Base-by-base conservation (phyloP, 192 early-diverging fungal species). In the Jimgerdemannia flammicorona region DNA sequence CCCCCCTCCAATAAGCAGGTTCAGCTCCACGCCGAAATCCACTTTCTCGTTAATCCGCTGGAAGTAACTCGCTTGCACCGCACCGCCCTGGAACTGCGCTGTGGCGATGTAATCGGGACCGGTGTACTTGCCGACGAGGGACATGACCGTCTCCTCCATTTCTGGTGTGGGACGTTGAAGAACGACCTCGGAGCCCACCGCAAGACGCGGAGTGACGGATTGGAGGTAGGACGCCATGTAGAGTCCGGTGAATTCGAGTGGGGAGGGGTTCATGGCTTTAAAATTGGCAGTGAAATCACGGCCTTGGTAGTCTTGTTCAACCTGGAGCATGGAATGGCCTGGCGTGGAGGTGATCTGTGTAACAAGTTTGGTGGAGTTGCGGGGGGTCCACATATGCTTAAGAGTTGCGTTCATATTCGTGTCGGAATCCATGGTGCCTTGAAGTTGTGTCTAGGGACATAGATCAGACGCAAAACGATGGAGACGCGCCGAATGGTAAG, bases 181-280 rank as follows among this genome's bases (percentile, higher is more conserved):
- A 66, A 96, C 87, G 69, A 92, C 86, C 84, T 99, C 98, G 4
- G 86, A 82, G 72, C 98, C 98, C 54, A 99, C 71, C 70, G 94
- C 87, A 64, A 98, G 77, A 64, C 94, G 87, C 43, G 82, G 84
- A 6, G 95, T 91, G 69, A 99, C 84, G 64, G 97, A 95, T 83
- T 99, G 97, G 68, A 99, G 83, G 83, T 95, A 97, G 54, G 90
- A 93, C 66, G 91, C 85, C 69, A 95, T 87, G 82, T 89, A 97
- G 69, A 97, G 92, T 65, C 98, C 98, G 17, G 96, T 98, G 70
- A 85, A 83, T 74, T 98, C 96, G 8, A 94, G 78, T 3, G 92
- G 93, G 71, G 96, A 96, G 43, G 97, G 94, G 89, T 99, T 98
- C 84, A 98, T 90, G 64, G 93, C 94, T 87, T 98, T 99, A 80